Conservation (phyloP, 768 basidiomycete species). For the Rossbeevera mucosa region DNA sequence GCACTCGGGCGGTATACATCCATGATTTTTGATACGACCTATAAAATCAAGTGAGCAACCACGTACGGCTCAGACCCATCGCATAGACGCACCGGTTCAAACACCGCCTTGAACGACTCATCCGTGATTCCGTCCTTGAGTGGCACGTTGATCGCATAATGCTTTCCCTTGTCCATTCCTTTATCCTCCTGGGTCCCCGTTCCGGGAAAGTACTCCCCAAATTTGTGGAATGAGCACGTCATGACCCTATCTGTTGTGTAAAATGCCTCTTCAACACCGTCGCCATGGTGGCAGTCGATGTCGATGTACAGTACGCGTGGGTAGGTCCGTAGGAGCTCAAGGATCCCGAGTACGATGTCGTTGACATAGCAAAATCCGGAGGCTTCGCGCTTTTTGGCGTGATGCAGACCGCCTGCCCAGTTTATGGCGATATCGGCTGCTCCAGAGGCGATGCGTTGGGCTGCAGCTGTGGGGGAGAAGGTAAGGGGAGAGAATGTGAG, state of each 20-base stretch:
- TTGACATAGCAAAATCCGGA: slow-evolving; percentile 99
- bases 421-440: slow-evolving; percentile 83
- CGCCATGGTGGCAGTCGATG: slow-evolving; percentile 97
- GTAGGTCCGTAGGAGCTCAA: slow-evolving; percentile 83
- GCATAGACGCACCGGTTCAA: slow-evolving; percentile 71
- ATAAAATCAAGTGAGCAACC: not conserved
- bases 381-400: slow-evolving; percentile 98
- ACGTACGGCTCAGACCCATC: not conserved
- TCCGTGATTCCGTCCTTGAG: slow-evolving; percentile 93
- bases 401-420: slow-evolving; percentile 98
- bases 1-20: slow-evolving; percentile 86
- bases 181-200: slow-evolving; percentile 80
- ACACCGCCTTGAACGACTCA: slow-evolving; percentile 81
- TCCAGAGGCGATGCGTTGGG: slow-evolving; percentile 73
- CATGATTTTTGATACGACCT: slow-evolving; percentile 82
- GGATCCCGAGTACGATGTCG: slow-evolving; percentile 90
- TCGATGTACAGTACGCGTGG: slow-evolving; percentile 94
- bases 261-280: slow-evolving; percentile 98
- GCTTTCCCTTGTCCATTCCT: slow-evolving; percentile 77
- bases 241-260: slow-evolving; percentile 96
- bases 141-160: slow-evolving; percentile 91
- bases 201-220: slow-evolving; percentile 78
- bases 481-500: not conserved
- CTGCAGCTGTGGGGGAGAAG: slow-evolving; percentile 53
- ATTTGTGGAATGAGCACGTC: slow-evolving; percentile 97